Evolutionary conservation across 345 rosid genomes (phyloP).

Genomic region (Gossypium ekmanianum): DNA sequence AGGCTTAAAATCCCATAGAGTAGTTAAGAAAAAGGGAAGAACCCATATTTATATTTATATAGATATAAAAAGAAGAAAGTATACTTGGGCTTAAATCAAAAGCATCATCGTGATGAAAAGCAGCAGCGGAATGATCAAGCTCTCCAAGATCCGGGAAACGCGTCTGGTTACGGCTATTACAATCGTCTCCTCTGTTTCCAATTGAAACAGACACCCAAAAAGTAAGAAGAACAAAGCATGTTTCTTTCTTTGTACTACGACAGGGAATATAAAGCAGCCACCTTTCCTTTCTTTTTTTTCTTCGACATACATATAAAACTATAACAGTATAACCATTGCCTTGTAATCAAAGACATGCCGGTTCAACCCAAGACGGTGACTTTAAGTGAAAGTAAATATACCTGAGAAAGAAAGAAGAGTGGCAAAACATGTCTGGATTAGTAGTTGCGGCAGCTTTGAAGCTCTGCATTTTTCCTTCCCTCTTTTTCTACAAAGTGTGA

Average conservation of each 20-base stretch:
- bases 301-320: neutral
- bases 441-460: constrained; percentile 49
- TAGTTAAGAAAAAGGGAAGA: neutral
- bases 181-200: constrained; percentile 42
- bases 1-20: neutral
- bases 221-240: neutral
- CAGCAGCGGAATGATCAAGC: constrained; percentile 57
- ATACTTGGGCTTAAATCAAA: constrained; percentile 80
- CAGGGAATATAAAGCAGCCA: neutral
- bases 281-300: neutral
- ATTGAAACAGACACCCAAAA: constrained; percentile 8
- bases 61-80: constrained; percentile 1
- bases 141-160: constrained; percentile 62
- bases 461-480: constrained; percentile 54
- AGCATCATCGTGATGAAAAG: constrained; percentile 63
- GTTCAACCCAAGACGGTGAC: neutral
- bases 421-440: constrained; percentile 54
- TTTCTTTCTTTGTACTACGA: constrained; percentile 10
- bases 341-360: neutral
- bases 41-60: neutral
- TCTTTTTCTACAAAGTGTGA: neutral
- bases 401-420: constrained; percentile 73
- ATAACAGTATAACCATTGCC: neutral
- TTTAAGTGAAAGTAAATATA: constrained; percentile 13
- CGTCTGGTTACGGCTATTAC: constrained; percentile 34